Evolutionary conservation across 169 alveolate species (phyloP), one percentile per base, ranked within the genome.

Genomic region (Cryptosporidium ubiquitum): DNA sequence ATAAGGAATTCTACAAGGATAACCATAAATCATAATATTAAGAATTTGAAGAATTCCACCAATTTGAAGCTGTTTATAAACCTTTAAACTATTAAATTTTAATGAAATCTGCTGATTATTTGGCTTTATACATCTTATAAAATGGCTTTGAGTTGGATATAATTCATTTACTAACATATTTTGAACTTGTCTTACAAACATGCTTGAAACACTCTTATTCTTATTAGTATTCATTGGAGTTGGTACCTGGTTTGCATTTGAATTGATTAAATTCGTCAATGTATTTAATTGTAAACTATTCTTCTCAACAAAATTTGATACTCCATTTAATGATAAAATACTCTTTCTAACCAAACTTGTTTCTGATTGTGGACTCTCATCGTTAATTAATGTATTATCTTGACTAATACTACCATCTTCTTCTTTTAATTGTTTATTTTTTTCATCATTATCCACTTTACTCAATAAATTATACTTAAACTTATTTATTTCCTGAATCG

Each of bases 41-140:
- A 92, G 69, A 74, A 92, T 85, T n/a, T 92, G 93, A 5, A 92
- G 68, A 75, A 92, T 92, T 16, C 94, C 94, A 18, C 94, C 92
- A 86, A 92, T 92, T 68, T 91, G 75, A 42, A 92, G 60, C 49
- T 92, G 94, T 85, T 84, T 86, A 69, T 86, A 84, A 12, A 92
- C 94, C 68, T 91, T 85, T 74, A 73, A 73, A 60, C 84, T 84
- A 64, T 92, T 85, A 84, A 92, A 92, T 29, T 42, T 42, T 47
- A 75, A 69, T 20, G 94, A 69, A 39, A 52, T 52, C 55, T 92
- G 92, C 31, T 85, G 35, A 66, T 86, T 84, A 84, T 92, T 92
- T 31, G 94, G 94, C 58, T 92, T 92, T 37, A 92, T 92, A 57
- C 94, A 92, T 33, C 94, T 74, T 35, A 92, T 92, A 55, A 92